Evolutionary conservation across 352 stramenopile genomes (phyloP).

Genomic region (Pythium insidiosum): DNA sequence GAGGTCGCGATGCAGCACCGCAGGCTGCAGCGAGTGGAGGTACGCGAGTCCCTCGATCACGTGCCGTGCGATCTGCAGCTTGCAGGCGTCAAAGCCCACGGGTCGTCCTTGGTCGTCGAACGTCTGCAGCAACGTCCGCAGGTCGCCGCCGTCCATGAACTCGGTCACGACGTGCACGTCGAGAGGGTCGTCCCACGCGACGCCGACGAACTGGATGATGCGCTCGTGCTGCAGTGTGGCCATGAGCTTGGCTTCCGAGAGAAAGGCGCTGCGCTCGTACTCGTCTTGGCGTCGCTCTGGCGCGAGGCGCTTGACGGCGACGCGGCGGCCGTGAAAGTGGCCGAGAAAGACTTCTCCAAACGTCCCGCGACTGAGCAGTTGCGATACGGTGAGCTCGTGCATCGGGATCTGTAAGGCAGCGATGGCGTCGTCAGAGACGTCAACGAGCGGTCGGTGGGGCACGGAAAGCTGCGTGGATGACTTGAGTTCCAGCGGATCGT

Average conservation of each 20-base stretch:
- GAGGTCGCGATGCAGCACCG: slow-evolving; percentile 81
- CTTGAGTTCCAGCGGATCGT: no score
- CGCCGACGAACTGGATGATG: slow-evolving; percentile 82
- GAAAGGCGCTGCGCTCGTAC: slow-evolving; percentile 72
- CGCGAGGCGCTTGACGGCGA: slow-evolving; percentile 85
- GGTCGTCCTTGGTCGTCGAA: slow-evolving; percentile 69
- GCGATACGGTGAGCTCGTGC: slow-evolving; percentile 73
- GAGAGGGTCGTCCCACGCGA: slow-evolving; percentile 73
- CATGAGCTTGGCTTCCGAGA: slow-evolving; percentile 80
- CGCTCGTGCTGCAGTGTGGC: slow-evolving; percentile 69
- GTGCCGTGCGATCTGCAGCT: slow-evolving; percentile 81
- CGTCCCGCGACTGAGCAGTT: slow-evolving; percentile 74
- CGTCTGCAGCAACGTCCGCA: slow-evolving; percentile 77
- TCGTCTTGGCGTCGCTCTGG: slow-evolving; percentile 33
- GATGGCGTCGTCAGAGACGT: no score
- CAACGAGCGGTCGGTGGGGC: slow-evolving; percentile 53
- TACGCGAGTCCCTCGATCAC: slow-evolving; percentile 72
- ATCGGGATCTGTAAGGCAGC: slow-evolving; percentile 70
- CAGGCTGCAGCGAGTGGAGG: slow-evolving; percentile 78
- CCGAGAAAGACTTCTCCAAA: slow-evolving; percentile 82
- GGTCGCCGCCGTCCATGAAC: slow-evolving; percentile 83
- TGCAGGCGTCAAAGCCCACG: slow-evolving; percentile 78
- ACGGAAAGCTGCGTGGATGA: no score
- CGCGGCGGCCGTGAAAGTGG: slow-evolving; percentile 80
- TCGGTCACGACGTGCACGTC: slow-evolving; percentile 76